Evolutionary conservation across 345 rosid species (phyloP).

Genomic region (Aegle marmelos): DNA sequence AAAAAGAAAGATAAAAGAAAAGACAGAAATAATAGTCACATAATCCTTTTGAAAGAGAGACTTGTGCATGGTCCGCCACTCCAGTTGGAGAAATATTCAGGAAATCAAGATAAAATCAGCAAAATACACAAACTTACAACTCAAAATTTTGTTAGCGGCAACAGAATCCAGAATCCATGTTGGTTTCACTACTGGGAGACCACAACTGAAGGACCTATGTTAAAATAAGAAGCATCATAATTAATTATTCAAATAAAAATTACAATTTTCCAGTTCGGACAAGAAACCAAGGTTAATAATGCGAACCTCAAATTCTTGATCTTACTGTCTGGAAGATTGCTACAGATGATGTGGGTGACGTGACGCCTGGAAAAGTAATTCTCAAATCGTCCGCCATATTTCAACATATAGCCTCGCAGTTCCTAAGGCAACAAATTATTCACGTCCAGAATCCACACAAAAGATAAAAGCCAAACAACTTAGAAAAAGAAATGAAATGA

Average conservation of each 20-base stretch:
- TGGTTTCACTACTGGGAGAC: conserved; percentile 95
- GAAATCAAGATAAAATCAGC: background rate
- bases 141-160: conserved; percentile 67
- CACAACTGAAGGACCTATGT: conserved; percentile 84
- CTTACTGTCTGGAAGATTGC: conserved; percentile 87
- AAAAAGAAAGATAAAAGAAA: background rate
- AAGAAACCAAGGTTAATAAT: conserved; percentile 7
- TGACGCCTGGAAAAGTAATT: conserved; percentile 81
- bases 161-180: conserved; percentile 79
- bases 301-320: conserved; percentile 75
- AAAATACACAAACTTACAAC: conserved; percentile 54
- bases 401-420: conserved; percentile 71
- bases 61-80: conserved; percentile 6
- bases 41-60: background rate
- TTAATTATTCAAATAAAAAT: background rate
- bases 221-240: conserved; percentile 15
- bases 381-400: conserved; percentile 71
- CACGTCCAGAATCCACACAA: background rate
- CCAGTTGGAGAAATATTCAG: background rate
- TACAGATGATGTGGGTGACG: conserved; percentile 87
- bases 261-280: background rate
- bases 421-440: conserved; percentile 44
- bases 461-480: conserved; percentile 1
- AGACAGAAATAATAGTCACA: background rate
- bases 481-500: background rate